phyloP scores from a whole-genome alignment of 2,329 filamentous ascomycete genomes.

The Fusarium nurragi region DNA sequence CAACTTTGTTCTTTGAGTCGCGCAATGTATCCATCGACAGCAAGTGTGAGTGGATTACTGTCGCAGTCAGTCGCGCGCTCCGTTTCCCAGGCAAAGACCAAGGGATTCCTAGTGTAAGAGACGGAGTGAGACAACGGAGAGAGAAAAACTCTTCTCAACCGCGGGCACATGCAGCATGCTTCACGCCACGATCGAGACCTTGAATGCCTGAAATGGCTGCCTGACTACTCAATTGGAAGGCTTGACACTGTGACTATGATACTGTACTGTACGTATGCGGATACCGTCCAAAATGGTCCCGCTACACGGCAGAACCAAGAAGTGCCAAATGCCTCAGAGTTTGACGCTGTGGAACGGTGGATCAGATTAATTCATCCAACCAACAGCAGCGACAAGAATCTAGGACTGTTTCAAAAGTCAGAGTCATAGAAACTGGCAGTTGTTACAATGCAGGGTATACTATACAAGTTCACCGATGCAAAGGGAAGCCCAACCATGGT shows the following conservation, averaged over 20 bases:
- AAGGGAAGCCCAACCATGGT: not conserved
- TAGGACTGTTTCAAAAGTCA: slow-evolving; percentile 18
- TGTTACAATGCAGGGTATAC: not conserved
- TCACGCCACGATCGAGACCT: slow-evolving; percentile 23
- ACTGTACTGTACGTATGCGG: slow-evolving; percentile 36
- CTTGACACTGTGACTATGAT: slow-evolving; percentile 17
- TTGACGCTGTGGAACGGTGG: slow-evolving; percentile 28
- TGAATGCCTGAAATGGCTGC: slow-evolving; percentile 16
- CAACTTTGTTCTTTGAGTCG: slow-evolving; percentile 6
- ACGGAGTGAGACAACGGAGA: slow-evolving; percentile 25
- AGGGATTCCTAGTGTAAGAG: not conserved
- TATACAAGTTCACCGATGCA: not conserved
- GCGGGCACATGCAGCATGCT: slow-evolving; percentile 16
- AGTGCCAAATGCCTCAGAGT: slow-evolving; percentile 34
- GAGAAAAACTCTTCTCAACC: slow-evolving; percentile 37
- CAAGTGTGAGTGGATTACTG: slow-evolving; percentile 29
- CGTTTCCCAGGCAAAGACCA: slow-evolving; percentile 21
- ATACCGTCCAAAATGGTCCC: slow-evolving; percentile 31
- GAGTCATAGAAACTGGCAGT: not conserved
- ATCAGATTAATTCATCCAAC: slow-evolving; percentile 21
- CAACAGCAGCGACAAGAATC: slow-evolving; percentile 9
- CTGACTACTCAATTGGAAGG: slow-evolving; percentile 11
- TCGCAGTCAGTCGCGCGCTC: slow-evolving; percentile 15
- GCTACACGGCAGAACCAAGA: slow-evolving; percentile 17
- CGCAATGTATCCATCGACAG: not conserved